A percentile compares a stretch with the other conserved stretches of the same genome.
phyloP scores from a whole-genome alignment of 1,284 basidiomycete species.

The Dichomitus squalens region DNA sequence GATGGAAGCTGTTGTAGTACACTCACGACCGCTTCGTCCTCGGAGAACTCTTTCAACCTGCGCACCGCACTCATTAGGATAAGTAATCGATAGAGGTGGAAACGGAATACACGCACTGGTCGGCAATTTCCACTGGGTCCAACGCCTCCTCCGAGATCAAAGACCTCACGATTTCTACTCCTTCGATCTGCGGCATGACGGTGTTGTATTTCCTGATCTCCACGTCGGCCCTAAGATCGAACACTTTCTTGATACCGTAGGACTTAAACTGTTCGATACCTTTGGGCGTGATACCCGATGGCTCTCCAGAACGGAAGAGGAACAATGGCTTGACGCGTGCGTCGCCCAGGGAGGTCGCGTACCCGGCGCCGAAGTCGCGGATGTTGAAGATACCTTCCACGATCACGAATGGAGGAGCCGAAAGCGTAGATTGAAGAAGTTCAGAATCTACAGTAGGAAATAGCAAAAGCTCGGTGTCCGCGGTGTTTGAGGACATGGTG shows the following conservation, averaged over 20 bases:
- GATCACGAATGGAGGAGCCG: slow-evolving; percentile 40
- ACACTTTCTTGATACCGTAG: slow-evolving; percentile 41
- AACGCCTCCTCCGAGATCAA: slow-evolving; percentile 34
- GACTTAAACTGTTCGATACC: slow-evolving; percentile 39
- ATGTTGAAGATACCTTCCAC: slow-evolving; percentile 45
- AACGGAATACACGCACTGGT: background rate
- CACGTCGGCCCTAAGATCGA: slow-evolving; percentile 43
- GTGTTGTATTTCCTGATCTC: slow-evolving; percentile 40
- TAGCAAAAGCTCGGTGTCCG: background rate
- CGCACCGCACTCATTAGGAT: slow-evolving; percentile 15
- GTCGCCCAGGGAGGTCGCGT: slow-evolving; percentile 12
- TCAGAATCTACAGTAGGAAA: background rate
- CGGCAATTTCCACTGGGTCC: slow-evolving; percentile 34
- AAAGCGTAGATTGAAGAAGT: slow-evolving; percentile 4
- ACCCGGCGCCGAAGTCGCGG: slow-evolving; percentile 38
- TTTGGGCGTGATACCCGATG: slow-evolving; percentile 37
- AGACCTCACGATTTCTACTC: slow-evolving; percentile 35
- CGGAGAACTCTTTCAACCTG: slow-evolving; percentile 31
- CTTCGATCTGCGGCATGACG: slow-evolving; percentile 32
- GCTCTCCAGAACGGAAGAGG: slow-evolving; percentile 45
- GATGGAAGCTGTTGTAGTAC: background rate
- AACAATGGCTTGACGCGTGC: slow-evolving; percentile 33
- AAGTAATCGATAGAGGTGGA: slow-evolving; percentile 27
- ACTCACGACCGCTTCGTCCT: slow-evolving; percentile 33
- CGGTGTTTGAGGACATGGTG: background rate